phyloP scores from a whole-genome alignment of 306 rosid species.

The Corylus heterophylla region DNA sequence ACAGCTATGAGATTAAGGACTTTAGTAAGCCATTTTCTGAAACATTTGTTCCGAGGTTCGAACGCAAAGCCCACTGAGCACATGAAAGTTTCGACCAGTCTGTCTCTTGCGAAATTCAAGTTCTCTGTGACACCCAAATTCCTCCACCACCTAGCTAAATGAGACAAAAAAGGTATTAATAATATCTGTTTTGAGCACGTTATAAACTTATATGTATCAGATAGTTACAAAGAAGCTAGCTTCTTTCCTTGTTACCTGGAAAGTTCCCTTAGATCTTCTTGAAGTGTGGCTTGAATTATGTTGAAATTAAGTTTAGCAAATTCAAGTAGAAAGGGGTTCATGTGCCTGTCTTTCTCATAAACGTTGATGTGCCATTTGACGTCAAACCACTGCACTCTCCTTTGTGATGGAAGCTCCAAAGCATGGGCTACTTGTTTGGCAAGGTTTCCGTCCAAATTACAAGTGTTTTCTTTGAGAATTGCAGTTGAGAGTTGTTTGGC shows the following conservation, averaged over 20 bases:
- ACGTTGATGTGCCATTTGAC: constrained; percentile 48
- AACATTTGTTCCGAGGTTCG: neutral
- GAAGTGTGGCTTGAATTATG: constrained; percentile 45
- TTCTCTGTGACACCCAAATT: no score
- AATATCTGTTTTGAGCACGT: constrained; percentile 10
- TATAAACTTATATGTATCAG: no score
- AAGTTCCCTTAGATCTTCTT: constrained; percentile 46
- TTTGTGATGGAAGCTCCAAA: constrained; percentile 50
- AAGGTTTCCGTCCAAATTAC: neutral
- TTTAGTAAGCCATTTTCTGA: constrained; percentile 70
- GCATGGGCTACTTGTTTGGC: constrained; percentile 33
- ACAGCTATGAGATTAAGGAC: constrained; percentile 39
- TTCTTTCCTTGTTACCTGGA: constrained; percentile 32
- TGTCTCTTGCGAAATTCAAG: no score
- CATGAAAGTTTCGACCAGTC: no score
- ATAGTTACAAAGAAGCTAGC: neutral
- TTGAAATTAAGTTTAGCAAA: constrained; percentile 55
- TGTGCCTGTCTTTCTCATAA: constrained; percentile 5
- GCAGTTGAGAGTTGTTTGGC: constrained; percentile 9
- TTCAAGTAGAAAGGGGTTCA: constrained; percentile 33
- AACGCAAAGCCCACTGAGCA: no score
- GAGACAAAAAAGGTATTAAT: no score
- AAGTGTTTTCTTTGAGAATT: constrained; percentile 6
- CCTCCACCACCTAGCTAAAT: no score
- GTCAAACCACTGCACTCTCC: constrained; percentile 68